phyloP scores from a whole-genome alignment of 2,329 filamentous ascomycete genomes.

The Aschersonia sp. region DNA sequence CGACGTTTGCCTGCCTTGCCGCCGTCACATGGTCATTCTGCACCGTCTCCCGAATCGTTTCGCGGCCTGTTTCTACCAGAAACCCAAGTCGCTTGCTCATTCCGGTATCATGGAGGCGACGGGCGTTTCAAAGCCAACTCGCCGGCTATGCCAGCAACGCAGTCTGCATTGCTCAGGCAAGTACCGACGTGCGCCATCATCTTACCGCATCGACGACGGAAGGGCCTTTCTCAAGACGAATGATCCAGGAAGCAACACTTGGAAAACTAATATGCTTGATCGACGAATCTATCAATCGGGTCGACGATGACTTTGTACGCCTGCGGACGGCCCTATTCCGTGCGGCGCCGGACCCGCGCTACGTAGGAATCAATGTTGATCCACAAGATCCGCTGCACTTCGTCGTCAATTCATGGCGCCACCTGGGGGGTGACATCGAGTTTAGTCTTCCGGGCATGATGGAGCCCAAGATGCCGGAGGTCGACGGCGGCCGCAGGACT shows the following conservation, averaged over 20 bases:
- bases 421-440: slow-evolving; percentile 25
- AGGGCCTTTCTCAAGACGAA: neutral
- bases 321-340: slow-evolving; percentile 21
- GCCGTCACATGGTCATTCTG: slow-evolving; percentile 25
- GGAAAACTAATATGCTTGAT: slow-evolving; percentile 15
- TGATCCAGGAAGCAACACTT: slow-evolving; percentile 6
- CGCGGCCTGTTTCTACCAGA: neutral
- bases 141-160: slow-evolving; percentile 26
- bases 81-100: slow-evolving; percentile 18
- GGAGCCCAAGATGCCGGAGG: neutral
- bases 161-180: slow-evolving; percentile 22
- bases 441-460: slow-evolving; percentile 17
- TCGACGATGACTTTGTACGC: slow-evolving; percentile 26
- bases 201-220: slow-evolving; percentile 7
- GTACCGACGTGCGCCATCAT: slow-evolving; percentile 9
- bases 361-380: slow-evolving; percentile 24
- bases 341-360: slow-evolving; percentile 22
- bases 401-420: slow-evolving; percentile 29
- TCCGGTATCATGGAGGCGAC: slow-evolving; percentile 25
- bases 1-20: slow-evolving; percentile 25
- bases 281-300: slow-evolving; percentile 9
- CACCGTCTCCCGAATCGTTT: slow-evolving; percentile 15
- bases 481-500: neutral
- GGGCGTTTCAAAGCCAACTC: slow-evolving; percentile 16
- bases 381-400: slow-evolving; percentile 23